Base-by-base conservation (phyloP, 345 rosid genomes). In the Gynandropsis gynandra region DNA sequence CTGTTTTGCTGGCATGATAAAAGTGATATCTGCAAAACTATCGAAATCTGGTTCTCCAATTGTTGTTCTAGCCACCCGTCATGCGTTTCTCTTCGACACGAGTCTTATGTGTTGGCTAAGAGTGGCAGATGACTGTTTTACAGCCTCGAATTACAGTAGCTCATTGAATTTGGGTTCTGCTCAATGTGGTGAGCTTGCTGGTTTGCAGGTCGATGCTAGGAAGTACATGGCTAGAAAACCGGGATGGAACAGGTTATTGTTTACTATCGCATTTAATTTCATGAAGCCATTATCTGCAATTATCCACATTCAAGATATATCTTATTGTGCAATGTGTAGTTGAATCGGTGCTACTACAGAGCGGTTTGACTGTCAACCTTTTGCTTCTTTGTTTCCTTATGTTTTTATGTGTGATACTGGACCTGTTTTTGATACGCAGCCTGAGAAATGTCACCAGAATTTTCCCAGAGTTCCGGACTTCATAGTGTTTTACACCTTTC, bases 121-220 rank as follows among this genome's bases (percentile, higher is more conserved):
- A 73, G 94, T 85, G 45, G 97, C 87, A 19, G 99, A 93, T 65
- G 99, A 93, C 66, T 93, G 97, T 73, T 93, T 93, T 72, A 97
- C 99, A 29, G 94, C 97, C 43, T 93, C 99, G 40, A 93, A 81
- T 75, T 93, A 88, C 65, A 71, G 90, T 18, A 85, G 83, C 75
- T 87, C 99, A 52, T 83, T 89, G 97, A 88, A 76, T 80, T 66
- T 88, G 68, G 88, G 97, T 50, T 81, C 87, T 5, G 59, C 67
- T 66, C 96, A 84, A 64, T 84, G 71, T 34, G 97, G 97, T 4
- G 98, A 92, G 85, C 81, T 92, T 55, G 97, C 96, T 61, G 72
- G 88, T 15, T 69, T 92, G 56, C 98, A 92, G 74, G 89, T 85
- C 61, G 97, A 92, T 74, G 90, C 88, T 21, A 72, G 94, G 71